phyloP scores from a whole-genome alignment of 331 rosid genomes.

The Pyrus hybrid region DNA sequence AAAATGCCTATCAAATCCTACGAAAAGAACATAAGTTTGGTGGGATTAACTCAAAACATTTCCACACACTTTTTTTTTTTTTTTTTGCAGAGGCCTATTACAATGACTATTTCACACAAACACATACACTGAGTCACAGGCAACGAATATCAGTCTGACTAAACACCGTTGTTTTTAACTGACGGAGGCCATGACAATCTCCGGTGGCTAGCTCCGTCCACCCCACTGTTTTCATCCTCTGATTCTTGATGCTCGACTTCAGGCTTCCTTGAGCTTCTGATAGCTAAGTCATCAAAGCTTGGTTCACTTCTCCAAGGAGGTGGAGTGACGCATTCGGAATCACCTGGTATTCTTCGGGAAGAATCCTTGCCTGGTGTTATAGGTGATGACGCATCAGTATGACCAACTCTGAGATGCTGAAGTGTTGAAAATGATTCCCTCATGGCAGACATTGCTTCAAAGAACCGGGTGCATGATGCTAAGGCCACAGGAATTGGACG shows the following conservation, averaged over 20 bases:
- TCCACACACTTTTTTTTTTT: background rate
- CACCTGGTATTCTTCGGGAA: conserved; percentile 43
- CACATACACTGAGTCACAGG: background rate
- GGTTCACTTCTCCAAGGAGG: conserved; percentile 66
- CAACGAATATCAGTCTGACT: background rate
- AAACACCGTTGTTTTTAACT: conserved; percentile 35
- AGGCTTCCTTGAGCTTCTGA: conserved; percentile 40
- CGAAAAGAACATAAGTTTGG: background rate
- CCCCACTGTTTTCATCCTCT: conserved; percentile 26
- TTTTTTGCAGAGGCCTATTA: background rate
- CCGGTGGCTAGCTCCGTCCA: conserved; percentile 30
- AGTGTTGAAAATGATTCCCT: conserved; percentile 90
- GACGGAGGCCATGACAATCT: conserved; percentile 56
- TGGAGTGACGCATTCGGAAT: conserved; percentile 55
- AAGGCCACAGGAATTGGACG: conserved; percentile 92
- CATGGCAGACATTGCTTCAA: conserved; percentile 97
- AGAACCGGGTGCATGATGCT: conserved; percentile 88
- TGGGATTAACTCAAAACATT: background rate
- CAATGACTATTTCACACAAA: background rate
- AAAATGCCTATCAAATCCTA: no score
- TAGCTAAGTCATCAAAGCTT: conserved; percentile 52
- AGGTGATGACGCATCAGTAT: conserved; percentile 34
- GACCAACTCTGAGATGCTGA: conserved; percentile 73
- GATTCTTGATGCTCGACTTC: conserved; percentile 29
- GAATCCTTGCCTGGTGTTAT: conserved; percentile 54